Percentiles rank a stretch among this genome's conserved stretches.
Conservation (phyloP, 2,329 filamentous ascomycete genomes). For the Ceratocystis huliohia region DNA sequence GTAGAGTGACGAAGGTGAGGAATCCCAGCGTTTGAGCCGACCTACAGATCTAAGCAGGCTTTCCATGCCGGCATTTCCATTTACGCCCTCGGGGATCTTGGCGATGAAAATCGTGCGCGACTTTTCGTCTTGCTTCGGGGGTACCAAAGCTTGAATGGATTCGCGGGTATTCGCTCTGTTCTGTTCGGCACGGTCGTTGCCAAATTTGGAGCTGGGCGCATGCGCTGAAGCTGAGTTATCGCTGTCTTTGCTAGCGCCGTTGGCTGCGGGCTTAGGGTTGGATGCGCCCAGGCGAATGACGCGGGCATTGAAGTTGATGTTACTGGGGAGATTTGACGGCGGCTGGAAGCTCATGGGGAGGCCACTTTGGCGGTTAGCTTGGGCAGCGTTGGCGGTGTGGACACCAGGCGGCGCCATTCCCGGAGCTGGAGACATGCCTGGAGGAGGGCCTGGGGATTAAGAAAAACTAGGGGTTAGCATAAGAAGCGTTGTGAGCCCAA, state of each 20-base stretch:
- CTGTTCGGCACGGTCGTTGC: slow-evolving; percentile 48
- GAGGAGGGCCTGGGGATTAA: slow-evolving; percentile 50
- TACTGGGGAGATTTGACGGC: slow-evolving; percentile 71
- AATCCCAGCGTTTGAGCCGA: slow-evolving; percentile 71
- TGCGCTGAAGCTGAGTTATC: slow-evolving; percentile 29
- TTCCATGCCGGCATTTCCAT: slow-evolving; percentile 67
- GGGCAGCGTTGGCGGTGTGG: slow-evolving; percentile 58
- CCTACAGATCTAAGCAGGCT: slow-evolving; percentile 65
- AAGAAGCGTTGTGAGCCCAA: slow-evolving; percentile 11
- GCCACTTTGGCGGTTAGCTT: slow-evolving; percentile 66
- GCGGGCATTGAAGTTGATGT: slow-evolving; percentile 95
- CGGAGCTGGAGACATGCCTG: slow-evolving; percentile 68
- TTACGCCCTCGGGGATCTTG: slow-evolving; percentile 63
- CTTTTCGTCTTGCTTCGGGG: slow-evolving; percentile 81
- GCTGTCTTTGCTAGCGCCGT: slow-evolving; percentile 33
- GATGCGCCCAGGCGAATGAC: slow-evolving; percentile 86
- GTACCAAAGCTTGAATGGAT: slow-evolving; percentile 57
- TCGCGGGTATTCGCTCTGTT: slow-evolving; percentile 56
- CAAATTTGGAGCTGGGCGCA: slow-evolving; percentile 28
- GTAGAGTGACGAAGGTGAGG: slow-evolving; percentile 46
- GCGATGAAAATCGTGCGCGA: slow-evolving; percentile 82
- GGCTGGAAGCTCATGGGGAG: slow-evolving; percentile 78
- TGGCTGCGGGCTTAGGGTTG: slow-evolving; percentile 45
- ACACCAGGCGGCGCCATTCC: slow-evolving; percentile 69
- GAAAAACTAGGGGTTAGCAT: neutral